Percentiles rank a stretch among this genome's conserved stretches.
phyloP scores from a whole-genome alignment of 176 grass and related monocot species.

The Calamus simplicifolius region DNA sequence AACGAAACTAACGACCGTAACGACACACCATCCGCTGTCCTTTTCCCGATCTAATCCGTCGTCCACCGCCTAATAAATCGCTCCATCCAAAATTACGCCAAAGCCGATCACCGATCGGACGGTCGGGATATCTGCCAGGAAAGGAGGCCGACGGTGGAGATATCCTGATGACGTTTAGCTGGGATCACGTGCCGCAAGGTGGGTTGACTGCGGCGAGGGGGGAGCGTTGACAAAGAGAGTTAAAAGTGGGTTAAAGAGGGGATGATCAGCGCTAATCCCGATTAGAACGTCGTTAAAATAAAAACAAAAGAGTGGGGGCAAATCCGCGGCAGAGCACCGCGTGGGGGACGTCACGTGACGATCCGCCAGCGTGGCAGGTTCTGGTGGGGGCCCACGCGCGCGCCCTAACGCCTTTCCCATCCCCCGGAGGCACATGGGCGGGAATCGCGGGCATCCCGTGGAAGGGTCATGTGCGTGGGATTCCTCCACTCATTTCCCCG shows the following conservation, averaged over 20 bases:
- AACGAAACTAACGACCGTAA: too few relatives aligned
- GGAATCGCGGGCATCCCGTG: slow-evolving; percentile 61
- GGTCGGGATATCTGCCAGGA: too few relatives aligned
- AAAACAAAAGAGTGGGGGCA: too few relatives aligned
- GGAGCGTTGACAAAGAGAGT: slow-evolving; percentile 9
- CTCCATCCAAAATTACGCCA: too few relatives aligned
- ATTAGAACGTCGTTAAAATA: background rate
- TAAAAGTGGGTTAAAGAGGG: background rate
- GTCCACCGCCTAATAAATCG: too few relatives aligned
- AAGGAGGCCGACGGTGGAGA: background rate
- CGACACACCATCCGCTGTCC: too few relatives aligned
- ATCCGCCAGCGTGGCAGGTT: background rate
- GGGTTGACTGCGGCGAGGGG: slow-evolving; percentile 31
- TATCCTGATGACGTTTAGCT: slow-evolving; percentile 3
- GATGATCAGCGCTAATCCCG: background rate
- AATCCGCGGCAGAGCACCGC: background rate
- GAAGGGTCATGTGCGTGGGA: slow-evolving; percentile 54
- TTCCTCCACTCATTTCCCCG: slow-evolving; percentile 25
- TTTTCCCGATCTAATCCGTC: too few relatives aligned
- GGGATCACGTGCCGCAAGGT: slow-evolving; percentile 30
- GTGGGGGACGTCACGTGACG: slow-evolving; percentile 24
- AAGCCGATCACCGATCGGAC: too few relatives aligned
- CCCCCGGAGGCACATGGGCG: slow-evolving; percentile 33
- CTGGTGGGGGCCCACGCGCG: slow-evolving; percentile 5
- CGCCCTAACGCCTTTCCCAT: background rate